Conservation (phyloP, 2,329 filamentous ascomycete species). For the Paraphoma sp. region DNA sequence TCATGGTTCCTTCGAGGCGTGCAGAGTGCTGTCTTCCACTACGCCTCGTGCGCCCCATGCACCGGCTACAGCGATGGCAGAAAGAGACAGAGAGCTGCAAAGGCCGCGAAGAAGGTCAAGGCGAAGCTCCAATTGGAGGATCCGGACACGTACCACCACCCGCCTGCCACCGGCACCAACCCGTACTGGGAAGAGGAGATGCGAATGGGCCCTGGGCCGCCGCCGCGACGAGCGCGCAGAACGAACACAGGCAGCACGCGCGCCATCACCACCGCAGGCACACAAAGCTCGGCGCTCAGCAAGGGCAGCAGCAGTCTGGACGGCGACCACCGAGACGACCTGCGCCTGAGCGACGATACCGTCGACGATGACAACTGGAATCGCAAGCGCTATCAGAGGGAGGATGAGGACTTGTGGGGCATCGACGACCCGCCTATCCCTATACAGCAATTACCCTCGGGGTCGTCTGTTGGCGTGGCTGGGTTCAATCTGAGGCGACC, state of each 20-base stretch:
- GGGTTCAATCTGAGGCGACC: constrained; percentile 31
- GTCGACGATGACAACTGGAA: constrained; percentile 69
- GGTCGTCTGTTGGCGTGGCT: constrained; percentile 40
- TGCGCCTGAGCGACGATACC: constrained; percentile 44
- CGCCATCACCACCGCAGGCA: constrained; percentile 64
- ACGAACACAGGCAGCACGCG: constrained; percentile 63
- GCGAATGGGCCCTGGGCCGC: constrained; percentile 75
- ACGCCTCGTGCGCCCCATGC: constrained; percentile 80
- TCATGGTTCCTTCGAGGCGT: constrained; percentile 57
- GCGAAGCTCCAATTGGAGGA: constrained; percentile 70
- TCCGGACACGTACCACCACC: constrained; percentile 78
- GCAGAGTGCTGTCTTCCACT: constrained; percentile 80
- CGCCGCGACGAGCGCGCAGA: constrained; percentile 64
- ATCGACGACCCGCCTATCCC: constrained; percentile 52
- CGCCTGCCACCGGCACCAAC: constrained; percentile 83
- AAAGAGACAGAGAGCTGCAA: constrained; percentile 73
- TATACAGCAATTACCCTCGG: constrained; percentile 36
- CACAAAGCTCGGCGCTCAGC: constrained; percentile 57
- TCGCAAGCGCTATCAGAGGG: constrained; percentile 78
- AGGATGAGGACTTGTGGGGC: constrained; percentile 89
- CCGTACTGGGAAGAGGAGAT: constrained; percentile 91
- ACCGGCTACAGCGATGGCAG: constrained; percentile 72
- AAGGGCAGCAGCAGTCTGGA: constrained; percentile 49
- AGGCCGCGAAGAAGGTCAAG: constrained; percentile 70
- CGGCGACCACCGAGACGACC: constrained; percentile 26